Evolutionary conservation across 192 early-diverging fungal species (phyloP), one percentile per base, ranked within the genome.

Genomic region (Hyaloraphidium curvatum): DNA sequence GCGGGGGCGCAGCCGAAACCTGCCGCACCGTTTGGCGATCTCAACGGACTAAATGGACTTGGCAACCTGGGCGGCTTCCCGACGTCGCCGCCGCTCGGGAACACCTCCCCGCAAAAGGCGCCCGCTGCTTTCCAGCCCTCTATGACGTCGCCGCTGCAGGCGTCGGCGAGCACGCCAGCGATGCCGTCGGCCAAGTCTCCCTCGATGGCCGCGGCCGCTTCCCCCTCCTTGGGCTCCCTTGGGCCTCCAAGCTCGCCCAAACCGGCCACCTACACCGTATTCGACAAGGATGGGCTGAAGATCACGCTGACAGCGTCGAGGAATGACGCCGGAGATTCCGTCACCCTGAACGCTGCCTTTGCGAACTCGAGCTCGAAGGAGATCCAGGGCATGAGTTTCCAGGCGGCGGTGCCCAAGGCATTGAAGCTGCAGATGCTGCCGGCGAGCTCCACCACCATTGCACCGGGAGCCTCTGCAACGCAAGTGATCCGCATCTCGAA

Each of bases 361-460:
- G 58, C 64, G 31, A 91, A 87, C 56, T 59, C 68, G 48, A 63
- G 66, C 13, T 50, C 67, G 31, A 72, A 70, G 3, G 27, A 58
- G 2, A 67, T 91, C 30, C 67, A 64, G 17, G 77, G 76, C 21
- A 51, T 95, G 22, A 71, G 73, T 43, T 84, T 99, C 60, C 76
- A 88, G 64, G 91, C 90, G 11, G 95, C 95, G 0, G 93, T 99
- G 13, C 90, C 90, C 22, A 89, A 89, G 66, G 72, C 75, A 50
- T 27, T 93, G 54, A 80, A 83, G 65, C 70, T 97, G 48, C 78
- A 81, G 57, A 86, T 97, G 74, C 70, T 75, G 26, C 77, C 89
- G 25, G 80, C 88, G 0, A 83, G 80, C 2, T 68, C 71, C 2
- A 87, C 68, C 56, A 62, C 62, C 1, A 66, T 93, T 50, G 57